These are phyloP conservation scores for Mortierella alpina DNA, from an alignment of 192 early-diverging fungal genomes.

Conservation along the genomic window DNA sequence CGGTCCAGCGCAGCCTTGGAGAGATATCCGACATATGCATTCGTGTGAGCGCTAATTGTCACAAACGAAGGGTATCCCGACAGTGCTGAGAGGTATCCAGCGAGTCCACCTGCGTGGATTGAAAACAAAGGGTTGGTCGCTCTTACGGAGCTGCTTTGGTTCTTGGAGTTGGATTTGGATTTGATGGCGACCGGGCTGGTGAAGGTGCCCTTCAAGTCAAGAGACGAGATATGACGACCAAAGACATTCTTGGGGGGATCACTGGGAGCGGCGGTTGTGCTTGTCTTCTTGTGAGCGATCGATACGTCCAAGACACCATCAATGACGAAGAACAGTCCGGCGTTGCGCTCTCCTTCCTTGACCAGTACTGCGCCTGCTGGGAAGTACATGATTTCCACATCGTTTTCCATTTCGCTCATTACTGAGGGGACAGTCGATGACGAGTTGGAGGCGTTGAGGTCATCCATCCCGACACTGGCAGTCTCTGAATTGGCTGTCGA, in stretches of 20 bases:
- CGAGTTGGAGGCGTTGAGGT: slow-evolving; percentile 28
- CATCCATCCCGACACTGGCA: slow-evolving; percentile 17
- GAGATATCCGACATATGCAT: slow-evolving; percentile 88
- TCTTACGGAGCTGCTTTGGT: slow-evolving; percentile 23
- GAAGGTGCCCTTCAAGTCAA: slow-evolving; percentile 25
- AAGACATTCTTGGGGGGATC: slow-evolving; percentile 30
- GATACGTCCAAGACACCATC: slow-evolving; percentile 87
- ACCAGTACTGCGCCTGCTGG: slow-evolving; percentile 80
- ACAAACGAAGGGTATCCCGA: slow-evolving; percentile 93
- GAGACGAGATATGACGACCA: slow-evolving; percentile 32
- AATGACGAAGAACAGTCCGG: slow-evolving; percentile 92
- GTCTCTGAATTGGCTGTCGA: slow-evolving; percentile 38
- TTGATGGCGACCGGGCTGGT: slow-evolving; percentile 11
- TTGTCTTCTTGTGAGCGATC: slow-evolving; percentile 55
- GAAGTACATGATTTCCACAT: slow-evolving; percentile 80
- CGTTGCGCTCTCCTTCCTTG: slow-evolving; percentile 83
- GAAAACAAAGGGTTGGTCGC: slow-evolving; percentile 70
- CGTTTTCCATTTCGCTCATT: slow-evolving; percentile 62
- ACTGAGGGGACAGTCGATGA: slow-evolving; percentile 35
- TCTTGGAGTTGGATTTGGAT: slow-evolving; percentile 9
- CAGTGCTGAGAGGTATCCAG: slow-evolving; percentile 92
- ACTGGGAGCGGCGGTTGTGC: slow-evolving; percentile 1
- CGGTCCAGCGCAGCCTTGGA: slow-evolving; percentile 86
- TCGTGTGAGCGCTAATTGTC: slow-evolving; percentile 81
- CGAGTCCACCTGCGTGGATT: slow-evolving; percentile 87